Evolutionary conservation across 352 stramenopile species (phyloP), one percentile per base, ranked within the genome.

Genomic region (Pythium dissotocum): DNA sequence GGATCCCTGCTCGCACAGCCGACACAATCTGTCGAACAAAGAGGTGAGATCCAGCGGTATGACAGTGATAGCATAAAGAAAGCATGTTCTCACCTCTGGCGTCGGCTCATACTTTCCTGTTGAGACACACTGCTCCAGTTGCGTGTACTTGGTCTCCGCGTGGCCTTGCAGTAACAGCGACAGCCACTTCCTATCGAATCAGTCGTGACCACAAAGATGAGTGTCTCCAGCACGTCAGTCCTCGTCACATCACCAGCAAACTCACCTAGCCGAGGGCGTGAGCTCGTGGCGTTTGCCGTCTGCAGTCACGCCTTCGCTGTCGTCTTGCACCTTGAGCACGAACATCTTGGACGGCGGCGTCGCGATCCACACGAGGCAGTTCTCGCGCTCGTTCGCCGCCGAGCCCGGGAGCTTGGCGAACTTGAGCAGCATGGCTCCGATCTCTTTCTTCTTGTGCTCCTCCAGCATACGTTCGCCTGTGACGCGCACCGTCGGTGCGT

Each of bases 321-420:
- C 82, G 14, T 93, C 83, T 68, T 90, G 78, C 2, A 93, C 69
- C 65, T 89, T 93, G 28, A 93, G 44, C 33, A 93, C 83, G 60
- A 93, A 94, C 84, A 93, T 90, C 44, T 94, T 94, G 6, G 86
- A 94, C 10, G 86, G 86, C 33, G 86, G 86, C 7, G 83, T 93
- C 8, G 86, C 86, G 54, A 94, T 94, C 86, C 86, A 94, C 21
- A 94, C 79, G 24, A 94, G 70, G 57, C 84, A 93, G 7, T 73
- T 82, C 55, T 90, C 84, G 3, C 79, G 74, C 42, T 93, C 86
- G 2, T 83, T 65, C 1, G 70, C 72, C 3, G 38, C 38, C 0
- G 69, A 71, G 6, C 58, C 54, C 40, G 80, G 75, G 42, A 88
- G 62, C 46, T 93, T 94, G 6, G 78, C 70, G 42, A 94, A 88